Percentiles rank a stretch among this genome's conserved stretches.
phyloP scores from a whole-genome alignment of 768 basidiomycete genomes.

The Multifurca ochricompacta region DNA sequence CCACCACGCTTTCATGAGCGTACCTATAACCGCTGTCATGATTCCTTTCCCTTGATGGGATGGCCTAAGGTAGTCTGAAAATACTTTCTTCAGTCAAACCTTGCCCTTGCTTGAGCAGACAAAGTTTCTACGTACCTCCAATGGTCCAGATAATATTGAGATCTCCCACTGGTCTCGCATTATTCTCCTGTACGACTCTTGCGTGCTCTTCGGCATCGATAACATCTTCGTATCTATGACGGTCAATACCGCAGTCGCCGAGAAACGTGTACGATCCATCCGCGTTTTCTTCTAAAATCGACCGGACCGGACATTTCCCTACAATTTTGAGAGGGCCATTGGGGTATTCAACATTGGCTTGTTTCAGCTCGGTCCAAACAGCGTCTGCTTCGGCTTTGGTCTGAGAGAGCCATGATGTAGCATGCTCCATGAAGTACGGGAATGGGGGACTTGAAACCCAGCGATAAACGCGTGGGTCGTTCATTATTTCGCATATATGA shows the following conservation, averaged over 20 bases:
- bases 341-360: conserved; percentile 28
- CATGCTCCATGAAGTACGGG: conserved; percentile 44
- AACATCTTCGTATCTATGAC: conserved; percentile 30
- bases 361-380: conserved; percentile 21
- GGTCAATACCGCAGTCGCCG: conserved; percentile 36
- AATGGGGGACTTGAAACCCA: conserved; percentile 43
- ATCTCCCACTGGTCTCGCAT: conserved; percentile 37
- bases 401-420: conserved; percentile 31
- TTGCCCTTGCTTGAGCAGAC: neutral
- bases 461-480: conserved; percentile 40
- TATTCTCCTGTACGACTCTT: conserved; percentile 35
- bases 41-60: conserved; percentile 62
- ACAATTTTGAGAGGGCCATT: conserved; percentile 20
- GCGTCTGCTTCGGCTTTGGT: conserved; percentile 22
- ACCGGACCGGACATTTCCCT: conserved; percentile 4
- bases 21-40: conserved; percentile 57
- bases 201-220: conserved; percentile 33
- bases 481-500: conserved; percentile 34
- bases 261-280: conserved; percentile 47
- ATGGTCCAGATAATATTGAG: conserved; percentile 52
- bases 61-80: conserved; percentile 51
- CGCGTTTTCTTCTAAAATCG: conserved; percentile 19
- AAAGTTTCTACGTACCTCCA: conserved; percentile 44
- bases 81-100: neutral
- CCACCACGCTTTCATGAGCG: conserved; percentile 50